Base-by-base conservation (phyloP, 495 filamentous ascomycete species). In the Penicillium turbatum region DNA sequence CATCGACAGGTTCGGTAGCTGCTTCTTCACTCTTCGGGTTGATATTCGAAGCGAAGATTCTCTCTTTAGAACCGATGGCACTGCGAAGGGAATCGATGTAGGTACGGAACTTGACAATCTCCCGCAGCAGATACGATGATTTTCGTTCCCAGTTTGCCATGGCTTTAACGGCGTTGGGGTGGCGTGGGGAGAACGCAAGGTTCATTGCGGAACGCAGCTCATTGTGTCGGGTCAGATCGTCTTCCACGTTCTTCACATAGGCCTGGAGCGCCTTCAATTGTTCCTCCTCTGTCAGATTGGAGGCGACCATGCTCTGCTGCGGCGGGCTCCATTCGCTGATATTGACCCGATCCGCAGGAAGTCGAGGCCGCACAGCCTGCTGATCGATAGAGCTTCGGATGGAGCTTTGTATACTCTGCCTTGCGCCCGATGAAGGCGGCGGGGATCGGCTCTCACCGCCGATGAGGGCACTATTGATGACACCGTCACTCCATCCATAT, bases 61-160 rank as follows among this genome's bases (percentile, higher is more conserved):
- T 78, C 42, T 82, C 79, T 57, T 86, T 86, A 30, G 73, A 69
- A 36, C 55, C 65, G 49, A 83, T 75, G 12, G 87, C 86, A 17
- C 72, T 76, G 21, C 73, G 70, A 11, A 99, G 72, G 29, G 81
- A 82, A 63, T 97, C 95, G 54, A 96, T 90, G 56, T 97, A 99
- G 0, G 91, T 97, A 43, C 85, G 76, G 69, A 95, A 97, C 64
- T 97, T 99, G 60, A 96, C 88, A 64, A 92, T 97, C 72, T 99
- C 93, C n/a, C 86, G 78, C 17, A 97, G 74, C 36, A 99, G 72
- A 66, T 97, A 95, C 29, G 86, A 85, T 34, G 88, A 92, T 72
- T 97, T 97, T 50, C 86, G 82, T 74, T 99, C 91, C 95, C 95
- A 99, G 66, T 99, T 99, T 5, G 85, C 77, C 86, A 96, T 85